A percentile compares a stretch with the other conserved stretches of the same genome.
Conservation (phyloP, 768 basidiomycete genomes). For the Pulveroboletus sp. region DNA sequence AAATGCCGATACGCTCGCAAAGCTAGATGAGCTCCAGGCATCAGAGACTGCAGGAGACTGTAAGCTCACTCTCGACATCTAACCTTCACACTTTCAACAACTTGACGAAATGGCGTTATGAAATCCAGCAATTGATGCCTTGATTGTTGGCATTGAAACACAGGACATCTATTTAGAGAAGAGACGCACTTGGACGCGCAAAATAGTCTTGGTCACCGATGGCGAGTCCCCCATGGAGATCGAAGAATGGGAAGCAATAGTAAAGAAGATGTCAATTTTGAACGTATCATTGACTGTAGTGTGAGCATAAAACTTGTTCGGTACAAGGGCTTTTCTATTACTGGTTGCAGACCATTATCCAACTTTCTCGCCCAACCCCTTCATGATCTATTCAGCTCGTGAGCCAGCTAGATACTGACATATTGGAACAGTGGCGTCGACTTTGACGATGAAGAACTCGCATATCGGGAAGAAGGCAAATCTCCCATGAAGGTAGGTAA, state of each 20-base stretch:
- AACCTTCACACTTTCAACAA: not conserved
- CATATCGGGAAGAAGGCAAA: constrained; percentile 64
- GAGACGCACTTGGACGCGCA: constrained; percentile 83
- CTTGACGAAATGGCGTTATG: not conserved
- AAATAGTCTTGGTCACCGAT: constrained; percentile 80
- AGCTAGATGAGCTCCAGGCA: constrained; percentile 55
- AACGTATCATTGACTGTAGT: constrained; percentile 63
- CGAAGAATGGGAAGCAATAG: constrained; percentile 71
- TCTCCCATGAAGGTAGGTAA: constrained; percentile 62
- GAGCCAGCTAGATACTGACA: constrained; percentile 5
- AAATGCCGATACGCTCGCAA: constrained; percentile 59
- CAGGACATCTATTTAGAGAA: constrained; percentile 60
- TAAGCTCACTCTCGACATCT: constrained; percentile 31
- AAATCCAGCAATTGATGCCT: constrained; percentile 69
- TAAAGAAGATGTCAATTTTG: constrained; percentile 56
- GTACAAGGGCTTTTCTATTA: not conserved
- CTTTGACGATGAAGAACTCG: constrained; percentile 72
- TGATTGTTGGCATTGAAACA: constrained; percentile 83
- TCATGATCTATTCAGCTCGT: not conserved
- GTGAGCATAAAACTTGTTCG: constrained; percentile 39
- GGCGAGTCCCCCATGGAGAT: constrained; percentile 70
- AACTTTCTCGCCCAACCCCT: not conserved
- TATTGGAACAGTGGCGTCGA: constrained; percentile 65
- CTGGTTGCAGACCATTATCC: not conserved
- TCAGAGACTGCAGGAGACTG: constrained; percentile 61